Evolutionary conservation across 1,139 yeast genomes (phyloP), one percentile per base, ranked within the genome.

Genomic region (Yueomyces sp.): DNA sequence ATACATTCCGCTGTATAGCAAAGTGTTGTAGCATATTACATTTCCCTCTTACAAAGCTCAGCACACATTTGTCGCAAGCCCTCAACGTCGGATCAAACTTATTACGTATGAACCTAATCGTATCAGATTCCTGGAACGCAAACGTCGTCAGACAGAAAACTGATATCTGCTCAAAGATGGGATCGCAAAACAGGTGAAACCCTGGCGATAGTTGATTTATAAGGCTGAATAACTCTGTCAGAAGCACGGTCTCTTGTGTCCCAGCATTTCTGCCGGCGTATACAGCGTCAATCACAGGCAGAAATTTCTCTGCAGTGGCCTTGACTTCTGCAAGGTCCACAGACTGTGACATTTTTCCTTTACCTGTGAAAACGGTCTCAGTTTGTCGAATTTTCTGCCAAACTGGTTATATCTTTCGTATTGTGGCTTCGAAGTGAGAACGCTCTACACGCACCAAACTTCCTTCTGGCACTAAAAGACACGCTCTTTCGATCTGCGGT

Each of bases 131-230:
- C 29, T 72, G 72, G 51, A 78, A 76, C 7, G 84, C 76, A 54
- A 78, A 78, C 44, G 79, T 64, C 25, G 81, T 73, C 44, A 81
- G 57, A 5, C 72, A 61, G 55, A 78, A 79, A 27, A 71, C 65
- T 8, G 79, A 65, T 27, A 76, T 66, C 4, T 74, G 72, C 41
- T 62, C 65, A 53, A 73, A 63, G 36, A 59, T 56, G 9, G 64
- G 63, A 55, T 77, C 74, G 59, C 87, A 80, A 55, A 76, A 79
- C 57, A 78, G 62, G 50, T 81, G 86, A 28, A 49, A 46, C 35
- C 50, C 55, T 36, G 42, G 44, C 11, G 59, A 60, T 12, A 57
- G 40, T 37, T 50, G 51, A 4, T 55, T 49, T 34, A 56, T 44
- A 27, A 54, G 48, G 39, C 51, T 53, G 38, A 59, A 47, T 29